Evolutionary conservation across 352 stramenopile species (phyloP), one percentile per base, ranked within the genome.

Genomic region (Globisporangium takayamanum): DNA sequence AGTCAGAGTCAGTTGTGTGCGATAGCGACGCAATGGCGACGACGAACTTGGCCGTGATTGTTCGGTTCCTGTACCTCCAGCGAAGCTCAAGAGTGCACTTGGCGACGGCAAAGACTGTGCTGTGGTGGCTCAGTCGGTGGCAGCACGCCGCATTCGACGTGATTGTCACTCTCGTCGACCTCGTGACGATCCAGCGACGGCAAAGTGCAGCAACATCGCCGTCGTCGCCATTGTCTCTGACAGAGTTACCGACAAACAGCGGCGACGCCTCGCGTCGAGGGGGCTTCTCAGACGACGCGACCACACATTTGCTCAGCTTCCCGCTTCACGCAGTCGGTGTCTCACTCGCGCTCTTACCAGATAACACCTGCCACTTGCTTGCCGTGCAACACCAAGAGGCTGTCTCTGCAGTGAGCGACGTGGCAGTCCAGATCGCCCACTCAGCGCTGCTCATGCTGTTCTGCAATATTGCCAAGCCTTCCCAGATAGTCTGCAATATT

Each of bases 51-150:
- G 53, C 64, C 0, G 59, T 33, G 18, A 58, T 76, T 2, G n/a
- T 76, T 11, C 56, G 66, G 14, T 88, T 81, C 51, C 59, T 91
- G n/a, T 82, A 83, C 25, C 41, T 75, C 18, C 74, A 88, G 36
- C 64, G 73, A 5, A 53, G 70, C n/a, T 73, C 74, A 0, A 48
- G 56, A 26, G 47, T 57, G 33, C 50, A 76, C 33, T 12, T 84
- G 10, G 65, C 72, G 33, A 87, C 80, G 7, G 62, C 80, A 1
- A 85, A 82, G 55, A 76, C 64, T 0, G 47, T 87, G 16, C 44
- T 87, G 41, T 88, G 80, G 80, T 89, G 76, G 76, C 57, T 90
- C 1, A 78, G 76, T 67, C 70, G 78, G 11, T 87, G 78, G 78
- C 74, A 90, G 20, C 64, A 71, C 48, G 70, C 76, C 11, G 74